phyloP scores from a whole-genome alignment of 352 stramenopile genomes.

The Phytopythium vexans region DNA sequence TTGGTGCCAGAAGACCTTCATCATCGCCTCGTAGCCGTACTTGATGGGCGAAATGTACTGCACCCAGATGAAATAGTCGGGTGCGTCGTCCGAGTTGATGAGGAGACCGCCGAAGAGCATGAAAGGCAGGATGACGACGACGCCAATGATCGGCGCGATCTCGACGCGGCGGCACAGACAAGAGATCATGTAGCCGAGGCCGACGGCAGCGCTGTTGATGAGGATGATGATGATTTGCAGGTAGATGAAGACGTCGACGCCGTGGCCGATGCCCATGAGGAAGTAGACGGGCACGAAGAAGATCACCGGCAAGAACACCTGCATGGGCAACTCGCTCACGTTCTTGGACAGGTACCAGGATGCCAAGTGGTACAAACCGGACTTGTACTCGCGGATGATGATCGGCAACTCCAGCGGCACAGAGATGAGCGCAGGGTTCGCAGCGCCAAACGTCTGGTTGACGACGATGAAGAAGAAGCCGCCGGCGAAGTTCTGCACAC shows the following conservation, averaged over 20 bases:
- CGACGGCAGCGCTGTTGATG: conserved; percentile 21
- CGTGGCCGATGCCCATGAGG: conserved; percentile 24
- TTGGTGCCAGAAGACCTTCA: conserved; percentile 28
- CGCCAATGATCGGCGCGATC: conserved; percentile 30
- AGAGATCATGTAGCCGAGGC: conserved; percentile 34
- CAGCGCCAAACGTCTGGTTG: conserved; percentile 31
- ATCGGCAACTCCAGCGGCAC: conserved; percentile 30
- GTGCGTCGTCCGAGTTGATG: conserved; percentile 29
- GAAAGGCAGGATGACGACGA: conserved; percentile 27
- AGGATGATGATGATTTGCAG: conserved; percentile 28
- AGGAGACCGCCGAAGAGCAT: conserved; percentile 36
- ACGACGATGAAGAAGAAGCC: conserved; percentile 34
- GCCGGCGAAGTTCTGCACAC: conserved; percentile 26
- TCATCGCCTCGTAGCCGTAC: conserved; percentile 29
- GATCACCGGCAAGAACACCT: conserved; percentile 25
- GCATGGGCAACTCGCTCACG: conserved; percentile 29
- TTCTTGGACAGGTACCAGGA: conserved; percentile 36
- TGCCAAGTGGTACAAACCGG: conserved; percentile 20
- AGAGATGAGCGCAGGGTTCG: conserved; percentile 23
- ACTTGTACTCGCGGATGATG: conserved; percentile 26
- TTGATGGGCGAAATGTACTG: conserved; percentile 38
- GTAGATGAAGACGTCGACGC: conserved; percentile 20
- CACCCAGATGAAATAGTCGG: conserved; percentile 32
- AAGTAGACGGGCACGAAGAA: conserved; percentile 26
- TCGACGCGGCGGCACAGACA: conserved; percentile 21